Base-by-base conservation (phyloP, 257 asterid species). In the Lavandula angustifolia region DNA sequence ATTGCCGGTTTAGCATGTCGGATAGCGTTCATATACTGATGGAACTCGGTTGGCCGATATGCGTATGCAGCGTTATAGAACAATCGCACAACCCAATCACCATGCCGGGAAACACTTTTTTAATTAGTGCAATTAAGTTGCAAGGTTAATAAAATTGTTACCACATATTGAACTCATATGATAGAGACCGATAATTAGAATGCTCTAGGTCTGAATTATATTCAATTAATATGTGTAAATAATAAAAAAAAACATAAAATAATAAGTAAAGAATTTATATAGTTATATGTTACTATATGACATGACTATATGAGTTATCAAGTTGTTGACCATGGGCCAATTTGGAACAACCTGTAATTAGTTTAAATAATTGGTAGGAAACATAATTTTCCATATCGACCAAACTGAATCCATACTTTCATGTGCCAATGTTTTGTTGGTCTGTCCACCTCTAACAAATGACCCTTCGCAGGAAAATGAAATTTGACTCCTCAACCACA, bases 371-470 rank as follows among this genome's bases (percentile, higher is more conserved):
- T 58, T 58, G 51, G 29, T 8, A 58, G 10, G 57, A 64, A 54
- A 18, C 50, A 69, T 52, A 7, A 51, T 31, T 58, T 46, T 62
- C 9, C 35, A 71, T 8, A 40, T 40, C 64, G 62, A 50, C 62
- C 49, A 57, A 41, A 64, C 58, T 17, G 7, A 16, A 58, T 46
- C 62, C n/a, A 58, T 38, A 35, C 44, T 60, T 57, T 75, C 80
- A 75, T 75, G 80, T 75, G 80, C 73, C 37, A 35, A 65, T 75
- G 76, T 70, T 49, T 75, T 48, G 61, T 69, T 57, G 64, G 51
- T 64, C 33, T 57, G 69, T 59, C 76, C 47, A 48, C 62, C 66
- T 65, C 76, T 65, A 63, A 27, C 38, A 57, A 37, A 55, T 40
- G 53, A 35, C 65, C 72, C 68, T 66, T 43, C 74, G 4, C 5